phyloP scores from a whole-genome alignment of 768 basidiomycete species.

The Strobilomyces dryophilus region DNA sequence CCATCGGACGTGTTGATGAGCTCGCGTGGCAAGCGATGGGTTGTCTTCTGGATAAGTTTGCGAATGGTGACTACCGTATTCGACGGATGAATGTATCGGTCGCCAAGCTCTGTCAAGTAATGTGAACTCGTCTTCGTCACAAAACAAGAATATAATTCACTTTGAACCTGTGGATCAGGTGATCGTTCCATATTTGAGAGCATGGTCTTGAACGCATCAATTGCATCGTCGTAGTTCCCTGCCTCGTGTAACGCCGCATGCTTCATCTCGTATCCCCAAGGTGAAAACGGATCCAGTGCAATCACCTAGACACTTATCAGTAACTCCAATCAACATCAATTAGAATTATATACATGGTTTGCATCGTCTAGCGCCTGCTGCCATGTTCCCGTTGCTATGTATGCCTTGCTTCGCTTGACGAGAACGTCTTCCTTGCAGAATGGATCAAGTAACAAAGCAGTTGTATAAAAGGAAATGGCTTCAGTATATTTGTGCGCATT shows the following conservation, averaged over 20 bases:
- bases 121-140: too few species aligned
- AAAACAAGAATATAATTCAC: too few species aligned
- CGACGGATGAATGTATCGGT: neutral
- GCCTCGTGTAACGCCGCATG: too few species aligned
- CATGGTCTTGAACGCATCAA: too few species aligned
- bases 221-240: too few species aligned
- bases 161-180: too few species aligned
- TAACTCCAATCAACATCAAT: neutral
- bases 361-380: neutral
- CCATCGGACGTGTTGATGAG: neutral
- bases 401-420: neutral
- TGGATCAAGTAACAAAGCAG: neutral
- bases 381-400: neutral
- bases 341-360: neutral
- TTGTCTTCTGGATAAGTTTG: neutral
- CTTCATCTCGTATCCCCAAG: too few species aligned
- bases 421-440: neutral
- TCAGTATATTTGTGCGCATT: neutral
- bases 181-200: too few species aligned
- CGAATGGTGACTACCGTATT: neutral
- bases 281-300: too few species aligned
- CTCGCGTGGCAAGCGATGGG: neutral
- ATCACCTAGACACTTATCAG: neutral
- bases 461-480: neutral
- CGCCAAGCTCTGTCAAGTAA: neutral